Base-by-base conservation (phyloP, 2,329 filamentous ascomycete species). In the Cryphonectria parasitica region DNA sequence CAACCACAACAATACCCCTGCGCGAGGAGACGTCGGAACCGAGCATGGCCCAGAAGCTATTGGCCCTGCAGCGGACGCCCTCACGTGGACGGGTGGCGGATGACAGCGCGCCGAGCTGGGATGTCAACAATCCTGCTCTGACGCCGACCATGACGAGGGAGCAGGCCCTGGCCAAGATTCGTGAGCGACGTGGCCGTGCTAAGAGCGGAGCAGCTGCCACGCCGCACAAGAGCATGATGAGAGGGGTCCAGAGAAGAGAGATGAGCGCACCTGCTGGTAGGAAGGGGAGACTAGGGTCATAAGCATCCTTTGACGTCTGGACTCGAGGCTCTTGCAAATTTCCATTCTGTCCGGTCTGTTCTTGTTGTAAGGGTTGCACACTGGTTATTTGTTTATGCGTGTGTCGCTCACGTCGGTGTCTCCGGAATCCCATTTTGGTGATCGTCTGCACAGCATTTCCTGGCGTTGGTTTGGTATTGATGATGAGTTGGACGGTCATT, bases 101-200 rank as follows among this genome's bases (percentile, higher is more conserved):
- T 31, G 64, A 64, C 25, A 73, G 75, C 68, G 74, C 74, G 10
- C 81, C 82, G 4, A 83, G 81, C 13, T 89, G 89, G 74, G 87
- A 89, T 77, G 77, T 82, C 56, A 86, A 80, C 71, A 86, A 89
- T 77, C 87, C 87, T 28, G 88, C 88, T 13, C 78, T 91, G 72
- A 90, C 86, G 58, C 88, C 89, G 6, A 91, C 89, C 54, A 89
- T 91, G 87, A 88, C 88, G 36, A 86, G 92, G 68, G 92, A 94
- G 78, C 86, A 94, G 79, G 92, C 92, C 3, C 85, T 95, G 22
- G 91, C 91, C 69, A 89, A 91, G 78, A 95, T 95, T 74, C 86
- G 90, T 67, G 90, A 93, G 80, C 85, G 92, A 39, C 83, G 92
- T 67, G 91, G 91, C 8, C 84, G 92, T 62, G 91, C 92, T 69